A percentile compares a stretch with the other conserved stretches of the same genome.
These are phyloP conservation scores for Coriaria nepalensis DNA, from an alignment of 306 rosid species.

Conservation along the genomic window DNA sequence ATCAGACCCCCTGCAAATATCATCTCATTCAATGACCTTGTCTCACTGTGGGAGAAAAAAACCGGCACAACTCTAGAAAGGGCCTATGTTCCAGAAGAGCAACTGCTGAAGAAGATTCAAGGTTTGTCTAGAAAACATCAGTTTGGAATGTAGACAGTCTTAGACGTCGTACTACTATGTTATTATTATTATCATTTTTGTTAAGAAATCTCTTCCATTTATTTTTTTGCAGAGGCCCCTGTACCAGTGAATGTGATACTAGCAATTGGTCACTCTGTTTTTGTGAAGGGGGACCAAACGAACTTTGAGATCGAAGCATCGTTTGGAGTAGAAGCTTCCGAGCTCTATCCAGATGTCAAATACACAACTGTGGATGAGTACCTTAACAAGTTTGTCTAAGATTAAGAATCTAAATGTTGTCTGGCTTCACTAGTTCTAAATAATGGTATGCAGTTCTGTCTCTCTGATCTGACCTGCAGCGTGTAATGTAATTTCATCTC, in stretches of 20 bases:
- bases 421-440: no score
- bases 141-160: background rate
- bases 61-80: constrained; percentile 22
- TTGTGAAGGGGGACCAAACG: constrained; percentile 38
- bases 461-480: no score
- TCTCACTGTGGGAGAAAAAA: constrained; percentile 28
- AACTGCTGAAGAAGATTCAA: constrained; percentile 25
- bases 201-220: background rate
- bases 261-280: constrained; percentile 30
- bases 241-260: constrained; percentile 23
- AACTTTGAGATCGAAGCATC: constrained; percentile 48
- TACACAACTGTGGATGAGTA: constrained; percentile 47
- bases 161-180: no score
- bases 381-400: constrained; percentile 40
- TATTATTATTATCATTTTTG: no score
- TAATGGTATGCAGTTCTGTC: no score
- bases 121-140: constrained; percentile 11
- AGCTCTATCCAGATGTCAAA: constrained; percentile 49
- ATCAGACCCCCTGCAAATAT: constrained; percentile 19
- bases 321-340: constrained; percentile 51
- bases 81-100: constrained; percentile 20
- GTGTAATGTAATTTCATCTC: no score
- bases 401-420: background rate
- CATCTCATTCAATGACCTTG: constrained; percentile 24
- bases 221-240: constrained; percentile 27